Percentiles rank a stretch among this genome's conserved stretches.
phyloP scores from a whole-genome alignment of 2,329 filamentous ascomycete species.

The Ophiostoma perfectum region DNA sequence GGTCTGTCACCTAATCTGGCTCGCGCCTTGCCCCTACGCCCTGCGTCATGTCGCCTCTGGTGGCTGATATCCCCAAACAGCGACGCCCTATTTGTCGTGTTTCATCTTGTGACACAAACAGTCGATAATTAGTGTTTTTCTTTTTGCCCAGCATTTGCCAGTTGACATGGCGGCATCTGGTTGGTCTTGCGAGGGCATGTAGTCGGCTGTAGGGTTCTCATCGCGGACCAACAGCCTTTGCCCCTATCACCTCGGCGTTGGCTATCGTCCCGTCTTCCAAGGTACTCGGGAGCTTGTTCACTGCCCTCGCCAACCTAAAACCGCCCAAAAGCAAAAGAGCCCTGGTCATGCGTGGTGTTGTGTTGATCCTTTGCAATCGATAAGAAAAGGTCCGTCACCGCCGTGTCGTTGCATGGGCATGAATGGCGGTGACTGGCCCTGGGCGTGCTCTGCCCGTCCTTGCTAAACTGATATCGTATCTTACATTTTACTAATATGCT shows the following conservation, averaged over 20 bases:
- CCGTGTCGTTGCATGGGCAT: not conserved
- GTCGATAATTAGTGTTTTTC: too few species aligned
- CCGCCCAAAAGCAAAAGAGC: not conserved
- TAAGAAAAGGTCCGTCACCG: not conserved
- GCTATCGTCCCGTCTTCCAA: not conserved
- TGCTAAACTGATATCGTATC: too few species aligned
- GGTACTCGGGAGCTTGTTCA: not conserved
- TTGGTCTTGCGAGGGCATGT: not conserved
- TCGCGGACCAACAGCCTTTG: not conserved
- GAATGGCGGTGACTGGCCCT: slow-evolving; percentile 4
- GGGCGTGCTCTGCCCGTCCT: too few species aligned
- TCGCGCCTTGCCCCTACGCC: not conserved
- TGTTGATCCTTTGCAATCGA: not conserved
- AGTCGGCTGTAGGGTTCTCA: not conserved
- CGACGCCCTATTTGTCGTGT: not conserved
- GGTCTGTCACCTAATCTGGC: not conserved
- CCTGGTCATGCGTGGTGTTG: slow-evolving; percentile 1
- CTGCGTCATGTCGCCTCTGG: not conserved
- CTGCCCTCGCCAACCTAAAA: too few species aligned
- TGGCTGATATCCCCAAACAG: not conserved
- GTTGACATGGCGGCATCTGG: slow-evolving; percentile 5
- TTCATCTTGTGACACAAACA: not conserved
- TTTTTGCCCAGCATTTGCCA: not conserved
- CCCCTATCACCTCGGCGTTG: not conserved
- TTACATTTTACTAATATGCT: not conserved